Evolutionary conservation across 371 early-diverging fungal genomes (phyloP).

Genomic region (Mucor circinelloides): DNA sequence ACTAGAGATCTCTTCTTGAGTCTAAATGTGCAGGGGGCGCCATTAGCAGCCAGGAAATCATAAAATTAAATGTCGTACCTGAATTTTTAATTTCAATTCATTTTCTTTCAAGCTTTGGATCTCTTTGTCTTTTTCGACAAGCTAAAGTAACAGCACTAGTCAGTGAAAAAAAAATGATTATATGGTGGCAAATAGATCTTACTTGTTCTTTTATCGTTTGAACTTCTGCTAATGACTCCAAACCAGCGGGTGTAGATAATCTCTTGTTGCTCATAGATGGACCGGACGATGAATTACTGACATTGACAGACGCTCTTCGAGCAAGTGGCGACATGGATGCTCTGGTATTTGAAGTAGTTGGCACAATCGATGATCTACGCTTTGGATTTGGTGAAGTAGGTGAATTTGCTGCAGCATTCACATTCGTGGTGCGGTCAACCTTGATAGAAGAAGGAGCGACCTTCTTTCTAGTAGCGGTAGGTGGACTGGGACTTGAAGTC

Average conservation of each 20-base stretch:
- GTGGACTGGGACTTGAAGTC: conserved; percentile 11
- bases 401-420: conserved; percentile 17
- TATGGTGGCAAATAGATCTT: neutral
- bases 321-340: conserved; percentile 20
- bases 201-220: conserved; percentile 36
- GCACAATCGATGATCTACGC: conserved; percentile 33
- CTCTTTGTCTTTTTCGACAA: conserved; percentile 30
- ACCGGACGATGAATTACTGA: conserved; percentile 10
- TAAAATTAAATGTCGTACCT: conserved; percentile 2
- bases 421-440: conserved; percentile 19
- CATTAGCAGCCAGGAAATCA: neutral
- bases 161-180: neutral
- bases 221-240: conserved; percentile 22
- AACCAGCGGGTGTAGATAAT: conserved; percentile 22
- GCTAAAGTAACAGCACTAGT: neutral
- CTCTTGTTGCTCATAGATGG: conserved; percentile 4
- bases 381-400: conserved; percentile 28
- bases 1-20: conserved; percentile 1
- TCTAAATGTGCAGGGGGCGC: neutral
- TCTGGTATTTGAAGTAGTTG: conserved; percentile 19
- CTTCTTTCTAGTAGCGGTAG: conserved; percentile 7
- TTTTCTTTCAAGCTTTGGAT: conserved; percentile 31
- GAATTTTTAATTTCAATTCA: conserved; percentile 11
- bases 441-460: conserved; percentile 25
- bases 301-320: conserved; percentile 23